Percentiles rank a stretch among this genome's conserved stretches.
Evolutionary conservation across 108 stramenopile genomes (phyloP).

Genomic region (Nitzschia putrida): DNA sequence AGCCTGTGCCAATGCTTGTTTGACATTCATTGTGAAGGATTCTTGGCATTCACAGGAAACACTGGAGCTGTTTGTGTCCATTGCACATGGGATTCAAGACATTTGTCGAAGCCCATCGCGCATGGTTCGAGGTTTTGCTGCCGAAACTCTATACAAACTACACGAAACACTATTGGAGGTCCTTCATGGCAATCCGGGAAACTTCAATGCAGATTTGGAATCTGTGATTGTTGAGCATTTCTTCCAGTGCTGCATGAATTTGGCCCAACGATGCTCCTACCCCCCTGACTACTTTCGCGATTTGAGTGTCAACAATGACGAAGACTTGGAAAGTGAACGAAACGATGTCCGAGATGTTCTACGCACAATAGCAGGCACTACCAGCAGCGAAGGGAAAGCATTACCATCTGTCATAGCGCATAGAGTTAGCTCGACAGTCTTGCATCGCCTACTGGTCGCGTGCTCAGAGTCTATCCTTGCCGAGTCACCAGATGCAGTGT

Average conservation of each 20-base stretch:
- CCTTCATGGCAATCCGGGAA: constrained; percentile 6
- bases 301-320: constrained; percentile 58
- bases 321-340: constrained; percentile 81
- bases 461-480: constrained; percentile 31
- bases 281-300: constrained; percentile 69
- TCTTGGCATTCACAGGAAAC: constrained; percentile 13
- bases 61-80: constrained; percentile 41
- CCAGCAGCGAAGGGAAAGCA: constrained; percentile 1
- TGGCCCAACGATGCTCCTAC: constrained; percentile 67
- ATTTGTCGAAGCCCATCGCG: constrained; percentile 52
- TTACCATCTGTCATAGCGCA: neutral
- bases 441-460: constrained; percentile 21
- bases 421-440: constrained; percentile 6
- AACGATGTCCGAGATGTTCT: constrained; percentile 82
- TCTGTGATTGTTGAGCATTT: constrained; percentile 38
- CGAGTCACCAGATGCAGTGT: constrained; percentile 10
- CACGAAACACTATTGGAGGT: constrained; percentile 45
- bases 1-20: constrained; percentile 63
- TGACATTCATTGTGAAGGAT: constrained; percentile 50
- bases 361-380: constrained; percentile 50
- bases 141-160: constrained; percentile 66
- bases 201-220: constrained; percentile 20
- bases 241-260: constrained; percentile 47
- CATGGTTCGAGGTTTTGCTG: constrained; percentile 60
- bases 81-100: constrained; percentile 42